Evolutionary conservation across 129 eudicot genomes (phyloP), one percentile per base, ranked within the genome.

Genomic region (Cynara cardunculus): DNA sequence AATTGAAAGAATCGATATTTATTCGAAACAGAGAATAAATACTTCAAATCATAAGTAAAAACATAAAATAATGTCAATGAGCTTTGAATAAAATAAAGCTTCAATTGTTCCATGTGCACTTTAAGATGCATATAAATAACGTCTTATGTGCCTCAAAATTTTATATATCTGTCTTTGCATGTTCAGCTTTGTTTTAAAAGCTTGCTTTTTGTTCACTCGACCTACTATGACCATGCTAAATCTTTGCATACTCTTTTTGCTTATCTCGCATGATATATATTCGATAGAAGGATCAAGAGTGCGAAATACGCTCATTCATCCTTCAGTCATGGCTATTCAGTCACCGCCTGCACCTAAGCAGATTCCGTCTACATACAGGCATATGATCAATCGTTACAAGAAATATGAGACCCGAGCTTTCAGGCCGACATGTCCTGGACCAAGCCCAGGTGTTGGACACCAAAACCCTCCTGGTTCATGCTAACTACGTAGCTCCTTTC

Each of bases 401-500:
- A 87, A 71, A 69, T 71, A 41, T 7, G 77, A 76, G 30, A 49
- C 49, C 3, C 72, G 44, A 10, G 89, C 83, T 64, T 79, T 41
- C 39, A 83, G 89, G 84, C 87, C 87, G 67, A 86, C 89, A 2
- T 71, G 74, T 10, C 89, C 89, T 0, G 89, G 89, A 79, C 81
- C 67, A 22, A 86, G 87, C 74, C 87, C 83, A n/a, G 83, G 87
- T 65, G 80, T 66, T 65, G 87, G 89, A 24, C 86, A 80, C 11
- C 69, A 80, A 9, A 25, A 18, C 10, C 86, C 89, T 1, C 85
- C 89, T 5, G 82, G 75, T 46, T 78, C 75, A 2, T 11, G 27
- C 59, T 71, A 71, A 53, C 27, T 32, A 32, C 22, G 22, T 53
- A 4, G n/a, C 61, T 3, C 19, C 6, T 46, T 46, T 14, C 6